Base-by-base conservation (phyloP, 257 asterid genomes). In the Euphrasia confusa region DNA sequence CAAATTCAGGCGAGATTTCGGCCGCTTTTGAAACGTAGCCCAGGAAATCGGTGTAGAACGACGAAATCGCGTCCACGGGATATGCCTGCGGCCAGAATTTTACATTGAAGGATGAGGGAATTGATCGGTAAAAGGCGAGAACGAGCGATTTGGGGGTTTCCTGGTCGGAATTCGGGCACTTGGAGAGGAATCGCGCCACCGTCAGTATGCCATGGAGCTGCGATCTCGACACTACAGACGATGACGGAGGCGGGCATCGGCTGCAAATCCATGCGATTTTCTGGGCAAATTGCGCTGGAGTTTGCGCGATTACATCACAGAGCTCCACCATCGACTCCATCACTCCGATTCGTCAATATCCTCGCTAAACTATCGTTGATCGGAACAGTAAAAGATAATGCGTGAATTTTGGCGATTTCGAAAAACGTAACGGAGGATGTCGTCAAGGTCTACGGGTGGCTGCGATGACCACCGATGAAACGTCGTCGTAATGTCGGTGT, bases 1-100 rank as follows among this genome's bases (percentile, higher is more conserved):
- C 83, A 49, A 93, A 85, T 63, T 83, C 96, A 30, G 88, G 69
- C 11, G 89, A 87, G 8, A 63, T 42, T 35, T 81, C 87, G 10
- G 84, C 76, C 7, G 97, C 94, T 67, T 59, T 66, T 32, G 82
- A 80, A 49, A 93, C 55, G 67, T 84, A 93, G 54, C 54, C 50
- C 71, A 93, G 71, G 48, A 81, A 85, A 66, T 89, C 95, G 32
- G 63, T 69, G 42, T 64, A 93, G 71, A 93, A 87, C 1, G 87
- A 74, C 13, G 86, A 74, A 63, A 87, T 77, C 12, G 95, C 74
- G 58, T 85, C 97, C 4, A 58, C 10, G 9, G 85, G 66, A 63
- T 79, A 83, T 2, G 97, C 82, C 66, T 85, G 99, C 21, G 99
- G 99, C 99, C 99, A 93, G 74, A 89, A 93, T 32, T 72, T 68